Conservation (phyloP, 2,329 filamentous ascomycete genomes). For the Rutstroemia sp. region DNA sequence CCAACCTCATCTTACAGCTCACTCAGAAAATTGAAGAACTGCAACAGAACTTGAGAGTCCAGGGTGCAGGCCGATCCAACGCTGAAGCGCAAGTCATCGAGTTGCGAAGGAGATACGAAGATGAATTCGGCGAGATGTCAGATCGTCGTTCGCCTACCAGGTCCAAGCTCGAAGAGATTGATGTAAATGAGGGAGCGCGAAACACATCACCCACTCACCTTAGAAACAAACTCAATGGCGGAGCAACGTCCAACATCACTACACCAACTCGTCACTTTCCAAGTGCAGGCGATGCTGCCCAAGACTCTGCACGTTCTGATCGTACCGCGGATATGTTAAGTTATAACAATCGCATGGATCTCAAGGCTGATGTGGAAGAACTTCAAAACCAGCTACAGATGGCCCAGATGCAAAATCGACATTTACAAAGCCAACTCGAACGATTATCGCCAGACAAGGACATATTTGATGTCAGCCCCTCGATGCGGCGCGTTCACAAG, state of each 20-base stretch:
- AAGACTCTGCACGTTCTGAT: constrained; percentile 79
- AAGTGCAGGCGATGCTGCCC: constrained; percentile 51
- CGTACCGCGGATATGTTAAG: constrained; percentile 75
- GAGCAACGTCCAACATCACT: constrained; percentile 64
- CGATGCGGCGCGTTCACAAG: constrained; percentile 75
- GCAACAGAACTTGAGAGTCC: constrained; percentile 81
- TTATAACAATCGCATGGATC: constrained; percentile 83
- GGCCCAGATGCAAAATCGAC: constrained; percentile 89
- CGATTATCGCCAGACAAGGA: constrained; percentile 56
- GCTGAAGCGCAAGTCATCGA: constrained; percentile 79
- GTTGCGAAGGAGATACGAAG: constrained; percentile 65
- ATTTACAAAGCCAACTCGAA: constrained; percentile 82
- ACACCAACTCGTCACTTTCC: constrained; percentile 70
- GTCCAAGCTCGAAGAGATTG: constrained; percentile 78
- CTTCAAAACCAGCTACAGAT: constrained; percentile 91
- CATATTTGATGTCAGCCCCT: constrained; percentile 67
- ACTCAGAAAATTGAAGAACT: constrained; percentile 79
- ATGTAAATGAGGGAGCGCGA: constrained; percentile 69
- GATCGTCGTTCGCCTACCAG: constrained; percentile 58
- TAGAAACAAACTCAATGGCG: constrained; percentile 43
- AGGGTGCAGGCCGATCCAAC: constrained; percentile 70
- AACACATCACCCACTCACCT: constrained; percentile 69
- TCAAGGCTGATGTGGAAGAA: constrained; percentile 84
- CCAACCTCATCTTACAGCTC: constrained; percentile 70
- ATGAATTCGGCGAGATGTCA: constrained; percentile 58